These are phyloP conservation scores for Colletotrichum coccodes DNA, from an alignment of 2,329 filamentous ascomycete species.

Conservation along the genomic window DNA sequence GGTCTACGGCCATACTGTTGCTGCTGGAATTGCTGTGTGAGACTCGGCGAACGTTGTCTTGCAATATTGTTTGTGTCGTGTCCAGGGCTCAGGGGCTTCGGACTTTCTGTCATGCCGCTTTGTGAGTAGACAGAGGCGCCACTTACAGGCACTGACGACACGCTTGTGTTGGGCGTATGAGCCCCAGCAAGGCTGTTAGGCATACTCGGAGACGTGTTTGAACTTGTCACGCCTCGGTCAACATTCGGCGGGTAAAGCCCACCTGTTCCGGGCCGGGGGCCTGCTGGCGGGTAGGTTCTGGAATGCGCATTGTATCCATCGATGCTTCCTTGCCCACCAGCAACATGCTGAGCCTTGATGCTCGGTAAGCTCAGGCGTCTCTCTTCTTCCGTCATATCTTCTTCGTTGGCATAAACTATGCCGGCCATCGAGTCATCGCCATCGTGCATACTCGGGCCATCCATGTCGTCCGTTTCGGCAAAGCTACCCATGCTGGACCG, in stretches of 20 bases:
- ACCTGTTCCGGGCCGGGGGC: slow-evolving; percentile 57
- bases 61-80: slow-evolving; percentile 62
- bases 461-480: slow-evolving; percentile 79
- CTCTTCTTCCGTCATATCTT: slow-evolving; percentile 69
- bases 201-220: slow-evolving; percentile 63
- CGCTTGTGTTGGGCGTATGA: slow-evolving; percentile 60
- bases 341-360: slow-evolving; percentile 78
- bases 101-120: slow-evolving; percentile 83
- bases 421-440: slow-evolving; percentile 66
- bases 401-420: slow-evolving; percentile 56
- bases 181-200: slow-evolving; percentile 52
- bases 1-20: slow-evolving; percentile 68
- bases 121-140: slow-evolving; percentile 74
- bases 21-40: slow-evolving; percentile 73
- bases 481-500: slow-evolving; percentile 88
- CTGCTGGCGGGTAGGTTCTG: slow-evolving; percentile 83
- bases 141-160: slow-evolving; percentile 58
- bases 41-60: slow-evolving; percentile 73
- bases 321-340: slow-evolving; percentile 55
- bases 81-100: slow-evolving; percentile 82
- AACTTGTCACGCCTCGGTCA: slow-evolving; percentile 64
- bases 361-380: slow-evolving; percentile 77
- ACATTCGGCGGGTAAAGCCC: slow-evolving; percentile 72
- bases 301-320: slow-evolving; percentile 69
- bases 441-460: slow-evolving; percentile 59